phyloP scores from a whole-genome alignment of 305 asterid species.

The Lippia alba region DNA sequence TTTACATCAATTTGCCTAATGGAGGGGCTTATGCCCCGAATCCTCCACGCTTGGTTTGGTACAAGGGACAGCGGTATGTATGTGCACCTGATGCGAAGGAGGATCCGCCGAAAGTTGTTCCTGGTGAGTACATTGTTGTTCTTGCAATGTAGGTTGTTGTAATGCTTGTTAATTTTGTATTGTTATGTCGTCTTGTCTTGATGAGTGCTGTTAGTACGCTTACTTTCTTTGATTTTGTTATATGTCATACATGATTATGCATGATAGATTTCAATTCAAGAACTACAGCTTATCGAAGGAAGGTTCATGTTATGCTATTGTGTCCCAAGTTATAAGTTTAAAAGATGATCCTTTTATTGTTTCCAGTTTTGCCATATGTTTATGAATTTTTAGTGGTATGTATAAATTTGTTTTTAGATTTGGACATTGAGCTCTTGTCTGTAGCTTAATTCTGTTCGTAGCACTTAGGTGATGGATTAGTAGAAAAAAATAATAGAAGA shows the following conservation, averaged over 20 bases:
- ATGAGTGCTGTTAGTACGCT: background rate
- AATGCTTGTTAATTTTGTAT: background rate
- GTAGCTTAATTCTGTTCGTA: background rate
- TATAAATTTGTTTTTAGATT: background rate
- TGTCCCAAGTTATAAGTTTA: background rate
- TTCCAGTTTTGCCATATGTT: background rate
- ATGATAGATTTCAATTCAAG: background rate
- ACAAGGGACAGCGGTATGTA: conserved; percentile 87
- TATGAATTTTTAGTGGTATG: too few relatives aligned
- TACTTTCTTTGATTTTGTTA: background rate
- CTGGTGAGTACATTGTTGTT: conserved; percentile 60
- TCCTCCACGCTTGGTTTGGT: conserved; percentile 83
- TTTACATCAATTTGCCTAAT: conserved; percentile 82
- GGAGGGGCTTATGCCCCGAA: conserved; percentile 73
- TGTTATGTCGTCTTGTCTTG: conserved; percentile 1
- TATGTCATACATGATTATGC: conserved; percentile 15
- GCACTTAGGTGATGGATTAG: background rate
- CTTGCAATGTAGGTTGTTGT: conserved; percentile 14
- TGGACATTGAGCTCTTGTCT: background rate
- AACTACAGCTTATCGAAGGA: conserved; percentile 3
- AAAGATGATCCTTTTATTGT: background rate
- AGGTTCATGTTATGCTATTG: background rate
- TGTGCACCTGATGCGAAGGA: conserved; percentile 72
- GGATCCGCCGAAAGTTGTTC: conserved; percentile 83
- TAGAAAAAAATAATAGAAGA: too few relatives aligned